These are phyloP conservation scores for Saccharomyces hybrid DNA, from an alignment of 1,139 yeast species.

Conservation along the genomic window DNA sequence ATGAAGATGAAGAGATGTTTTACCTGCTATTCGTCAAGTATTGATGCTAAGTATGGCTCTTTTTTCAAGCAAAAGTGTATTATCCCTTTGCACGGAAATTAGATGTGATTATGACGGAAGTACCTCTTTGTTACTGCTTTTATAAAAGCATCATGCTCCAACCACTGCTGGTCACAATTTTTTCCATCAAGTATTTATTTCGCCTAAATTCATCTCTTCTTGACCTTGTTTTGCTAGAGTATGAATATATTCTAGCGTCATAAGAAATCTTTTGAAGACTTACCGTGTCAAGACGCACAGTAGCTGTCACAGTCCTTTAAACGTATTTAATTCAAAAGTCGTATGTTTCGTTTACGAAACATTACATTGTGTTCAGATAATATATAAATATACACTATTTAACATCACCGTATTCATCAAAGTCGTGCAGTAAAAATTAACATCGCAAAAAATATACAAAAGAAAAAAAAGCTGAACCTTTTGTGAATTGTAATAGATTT, in stretches of 20 bases:
- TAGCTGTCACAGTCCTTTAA: too few species aligned
- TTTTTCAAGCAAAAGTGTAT: neutral
- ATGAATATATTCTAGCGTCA: too few species aligned
- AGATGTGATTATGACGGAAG: too few species aligned
- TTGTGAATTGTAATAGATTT: neutral
- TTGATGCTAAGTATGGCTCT: neutral
- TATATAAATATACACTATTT: neutral
- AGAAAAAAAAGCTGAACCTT: neutral
- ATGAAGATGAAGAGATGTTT: neutral
- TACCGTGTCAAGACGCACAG: too few species aligned
- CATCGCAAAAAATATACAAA: neutral
- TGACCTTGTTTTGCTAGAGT: too few species aligned
- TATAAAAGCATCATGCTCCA: too few species aligned
- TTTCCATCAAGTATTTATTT: too few species aligned
- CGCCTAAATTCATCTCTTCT: too few species aligned
- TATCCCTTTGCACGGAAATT: neutral
- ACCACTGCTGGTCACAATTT: too few species aligned
- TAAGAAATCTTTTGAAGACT: too few species aligned
- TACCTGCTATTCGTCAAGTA: neutral
- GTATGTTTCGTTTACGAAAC: neutral
- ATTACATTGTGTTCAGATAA: neutral
- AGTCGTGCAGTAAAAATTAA: neutral
- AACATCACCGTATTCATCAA: neutral
- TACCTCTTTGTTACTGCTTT: too few species aligned
- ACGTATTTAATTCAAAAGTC: too few species aligned